Evolutionary conservation across 805 yeast species (phyloP).

Genomic region (Saccharomyces jurei): DNA sequence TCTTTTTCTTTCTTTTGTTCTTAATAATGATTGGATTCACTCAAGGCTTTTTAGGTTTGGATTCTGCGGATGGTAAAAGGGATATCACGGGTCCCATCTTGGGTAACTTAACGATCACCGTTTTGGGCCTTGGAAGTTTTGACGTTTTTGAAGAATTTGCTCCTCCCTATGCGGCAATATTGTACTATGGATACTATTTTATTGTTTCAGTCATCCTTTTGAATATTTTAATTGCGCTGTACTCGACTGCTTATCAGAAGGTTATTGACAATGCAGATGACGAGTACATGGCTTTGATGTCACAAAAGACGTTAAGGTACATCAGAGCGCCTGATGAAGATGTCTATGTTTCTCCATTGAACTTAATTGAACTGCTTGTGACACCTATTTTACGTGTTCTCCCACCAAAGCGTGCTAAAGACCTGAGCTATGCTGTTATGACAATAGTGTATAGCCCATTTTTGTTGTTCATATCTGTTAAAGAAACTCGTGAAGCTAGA

Average conservation of each 20-base stretch:
- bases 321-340: conserved; percentile 84
- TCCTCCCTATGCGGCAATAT: conserved; percentile 76
- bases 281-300: conserved; percentile 76
- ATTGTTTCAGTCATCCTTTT: conserved; percentile 66
- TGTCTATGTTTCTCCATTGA: conserved; percentile 79
- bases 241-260: conserved; percentile 73
- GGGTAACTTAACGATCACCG: conserved; percentile 57
- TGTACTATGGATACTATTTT: conserved; percentile 72
- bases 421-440: conserved; percentile 52
- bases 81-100: conserved; percentile 64
- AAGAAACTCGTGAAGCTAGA: conserved; percentile 60
- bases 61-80: conserved; percentile 76
- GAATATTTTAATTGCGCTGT: conserved; percentile 78
- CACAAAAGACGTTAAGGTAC: conserved; percentile 75
- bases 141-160: conserved; percentile 63
- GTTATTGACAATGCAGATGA: conserved; percentile 77
- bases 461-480: conserved; percentile 48
- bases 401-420: conserved; percentile 23
- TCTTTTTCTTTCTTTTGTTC: conserved; percentile 66
- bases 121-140: conserved; percentile 69
- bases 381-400: conserved; percentile 38
- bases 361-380: conserved; percentile 55
- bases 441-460: conserved; percentile 60
- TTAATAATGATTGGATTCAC: conserved; percentile 72
- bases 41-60: conserved; percentile 82